Conservation (phyloP, 176 grass and related monocot genomes). For the Zoysia japonica region DNA sequence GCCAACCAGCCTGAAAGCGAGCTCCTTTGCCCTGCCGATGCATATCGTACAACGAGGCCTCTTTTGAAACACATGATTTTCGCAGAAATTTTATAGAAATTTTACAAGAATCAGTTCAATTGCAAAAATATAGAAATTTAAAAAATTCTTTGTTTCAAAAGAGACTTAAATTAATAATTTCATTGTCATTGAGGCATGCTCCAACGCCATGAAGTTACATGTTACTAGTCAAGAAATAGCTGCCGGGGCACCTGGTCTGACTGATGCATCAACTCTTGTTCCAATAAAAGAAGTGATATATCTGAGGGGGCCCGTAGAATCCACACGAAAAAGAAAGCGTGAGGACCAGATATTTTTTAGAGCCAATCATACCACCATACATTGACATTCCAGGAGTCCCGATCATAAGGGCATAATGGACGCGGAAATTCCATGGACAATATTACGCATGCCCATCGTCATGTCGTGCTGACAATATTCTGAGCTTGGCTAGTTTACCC, state of each 20-base stretch:
- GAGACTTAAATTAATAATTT: no score
- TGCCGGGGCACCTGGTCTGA: not conserved
- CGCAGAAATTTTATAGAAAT: no score
- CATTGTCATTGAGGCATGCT: not conserved
- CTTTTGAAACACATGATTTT: no score
- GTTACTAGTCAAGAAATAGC: constrained; percentile 16
- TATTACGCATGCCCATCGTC: not conserved
- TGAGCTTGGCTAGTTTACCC: not conserved
- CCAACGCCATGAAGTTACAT: constrained; percentile 16
- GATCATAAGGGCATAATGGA: not conserved
- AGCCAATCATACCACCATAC: not conserved
- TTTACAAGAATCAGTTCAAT: no score
- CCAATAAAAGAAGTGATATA: not conserved
- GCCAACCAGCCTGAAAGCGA: constrained; percentile 11
- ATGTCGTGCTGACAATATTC: constrained; percentile 17
- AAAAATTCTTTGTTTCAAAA: no score
- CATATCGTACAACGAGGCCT: no score
- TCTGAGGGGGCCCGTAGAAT: not conserved
- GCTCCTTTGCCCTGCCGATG: not conserved
- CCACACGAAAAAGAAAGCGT: not conserved
- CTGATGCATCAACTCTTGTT: not conserved
- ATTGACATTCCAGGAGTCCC: not conserved
- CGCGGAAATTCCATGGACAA: not conserved
- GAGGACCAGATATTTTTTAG: not conserved
- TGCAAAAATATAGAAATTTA: no score